A percentile compares a stretch with the other conserved stretches of the same genome.
These are phyloP conservation scores for Beauveria scarabaeidicola DNA, from an alignment of 2,329 filamentous ascomycete species.

Conservation along the genomic window DNA sequence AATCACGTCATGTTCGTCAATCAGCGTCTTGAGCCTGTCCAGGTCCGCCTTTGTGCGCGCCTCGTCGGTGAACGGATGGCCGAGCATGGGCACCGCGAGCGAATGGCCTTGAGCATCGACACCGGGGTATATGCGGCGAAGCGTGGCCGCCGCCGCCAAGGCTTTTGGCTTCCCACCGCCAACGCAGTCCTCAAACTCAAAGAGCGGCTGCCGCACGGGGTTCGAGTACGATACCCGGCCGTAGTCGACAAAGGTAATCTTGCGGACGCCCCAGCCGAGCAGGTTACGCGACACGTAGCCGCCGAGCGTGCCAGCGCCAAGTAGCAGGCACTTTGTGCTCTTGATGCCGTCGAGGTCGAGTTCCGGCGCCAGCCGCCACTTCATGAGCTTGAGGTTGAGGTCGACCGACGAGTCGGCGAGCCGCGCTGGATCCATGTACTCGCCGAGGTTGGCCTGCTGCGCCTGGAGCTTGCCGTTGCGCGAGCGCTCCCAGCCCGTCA, in stretches of 20 bases:
- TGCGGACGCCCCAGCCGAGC: slow-evolving; percentile 90
- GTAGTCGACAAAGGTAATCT: slow-evolving; percentile 94
- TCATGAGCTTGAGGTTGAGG: slow-evolving; percentile 95
- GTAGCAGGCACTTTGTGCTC: slow-evolving; percentile 76
- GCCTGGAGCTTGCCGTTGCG: slow-evolving; percentile 67
- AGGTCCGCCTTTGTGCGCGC: slow-evolving; percentile 64
- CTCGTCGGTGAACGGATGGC: slow-evolving; percentile 75
- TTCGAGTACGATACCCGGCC: slow-evolving; percentile 92
- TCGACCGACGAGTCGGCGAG: slow-evolving; percentile 92
- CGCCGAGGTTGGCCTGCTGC: slow-evolving; percentile 72
- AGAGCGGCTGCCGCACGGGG: slow-evolving; percentile 88
- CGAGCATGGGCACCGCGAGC: slow-evolving; percentile 89
- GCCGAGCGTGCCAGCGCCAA: slow-evolving; percentile 88
- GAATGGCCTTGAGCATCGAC: slow-evolving; percentile 73
- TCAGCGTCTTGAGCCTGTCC: slow-evolving; percentile 62
- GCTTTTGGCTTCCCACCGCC: slow-evolving; percentile 82
- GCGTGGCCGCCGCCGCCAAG: slow-evolving; percentile 64
- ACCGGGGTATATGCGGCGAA: slow-evolving; percentile 83
- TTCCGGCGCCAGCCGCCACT: slow-evolving; percentile 89
- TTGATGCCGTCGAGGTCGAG: slow-evolving; percentile 86
- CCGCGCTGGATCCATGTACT: slow-evolving; percentile 85
- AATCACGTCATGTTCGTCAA: slow-evolving; percentile 80
- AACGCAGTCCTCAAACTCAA: slow-evolving; percentile 81
- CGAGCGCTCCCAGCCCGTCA: slow-evolving; percentile 92
- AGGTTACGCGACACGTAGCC: slow-evolving; percentile 89